phyloP scores from a whole-genome alignment of 352 stramenopile genomes.

The Phytophthora sp. region DNA sequence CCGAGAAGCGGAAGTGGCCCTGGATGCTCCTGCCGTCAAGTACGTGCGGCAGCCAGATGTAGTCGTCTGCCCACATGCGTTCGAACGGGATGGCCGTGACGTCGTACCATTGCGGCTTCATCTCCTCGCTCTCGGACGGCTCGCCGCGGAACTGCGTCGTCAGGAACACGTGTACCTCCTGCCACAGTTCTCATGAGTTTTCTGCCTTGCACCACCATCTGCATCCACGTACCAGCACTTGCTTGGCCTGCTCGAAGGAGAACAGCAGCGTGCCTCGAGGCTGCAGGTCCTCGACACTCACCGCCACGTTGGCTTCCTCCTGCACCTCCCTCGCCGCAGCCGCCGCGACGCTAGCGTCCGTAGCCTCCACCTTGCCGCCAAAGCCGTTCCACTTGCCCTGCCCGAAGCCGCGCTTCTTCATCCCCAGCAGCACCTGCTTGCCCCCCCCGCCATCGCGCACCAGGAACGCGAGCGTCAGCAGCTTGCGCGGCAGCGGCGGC shows the following conservation, averaged over 20 bases:
- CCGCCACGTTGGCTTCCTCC: constrained; percentile 75
- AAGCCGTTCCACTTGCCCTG: constrained; percentile 93
- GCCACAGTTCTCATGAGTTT: no score
- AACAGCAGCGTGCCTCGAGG: constrained; percentile 58
- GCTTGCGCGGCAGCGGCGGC: constrained; percentile 44
- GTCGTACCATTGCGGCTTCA: constrained; percentile 85
- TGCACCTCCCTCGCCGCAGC: constrained; percentile 63
- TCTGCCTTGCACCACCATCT: no score
- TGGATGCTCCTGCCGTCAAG: constrained; percentile 68
- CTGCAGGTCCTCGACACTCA: constrained; percentile 37
- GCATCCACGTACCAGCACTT: constrained; percentile 57
- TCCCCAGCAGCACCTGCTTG: constrained; percentile 68
- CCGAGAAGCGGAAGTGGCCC: constrained; percentile 76
- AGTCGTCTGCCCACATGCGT: constrained; percentile 90
- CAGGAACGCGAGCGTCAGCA: constrained; percentile 61
- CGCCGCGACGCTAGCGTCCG: constrained; percentile 65
- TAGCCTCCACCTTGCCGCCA: constrained; percentile 87
- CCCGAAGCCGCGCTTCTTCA: constrained; percentile 93
- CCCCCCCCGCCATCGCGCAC: constrained; percentile 30
- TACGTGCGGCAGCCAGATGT: constrained; percentile 81
- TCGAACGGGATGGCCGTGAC: constrained; percentile 68
- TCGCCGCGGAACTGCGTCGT: constrained; percentile 65
- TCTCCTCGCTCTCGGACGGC: constrained; percentile 89
- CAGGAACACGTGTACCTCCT: constrained; percentile 89
- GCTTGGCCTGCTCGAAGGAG: constrained; percentile 59